Conservation (phyloP, 805 yeast genomes). For the Candida silvicultrix region DNA sequence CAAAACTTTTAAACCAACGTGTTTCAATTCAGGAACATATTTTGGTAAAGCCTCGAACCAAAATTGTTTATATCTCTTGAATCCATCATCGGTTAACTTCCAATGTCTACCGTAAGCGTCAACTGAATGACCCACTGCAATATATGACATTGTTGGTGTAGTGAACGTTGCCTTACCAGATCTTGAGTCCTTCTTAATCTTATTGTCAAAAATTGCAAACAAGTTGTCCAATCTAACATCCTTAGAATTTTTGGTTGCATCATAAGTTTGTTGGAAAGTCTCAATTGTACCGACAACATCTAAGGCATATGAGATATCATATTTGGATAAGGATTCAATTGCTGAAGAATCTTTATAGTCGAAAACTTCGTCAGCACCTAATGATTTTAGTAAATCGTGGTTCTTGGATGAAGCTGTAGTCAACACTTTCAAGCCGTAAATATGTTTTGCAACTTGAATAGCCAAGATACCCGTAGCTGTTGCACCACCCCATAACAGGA, state of each 20-base stretch:
- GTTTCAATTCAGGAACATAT: conserved; percentile 21
- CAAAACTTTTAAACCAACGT: conserved; percentile 27
- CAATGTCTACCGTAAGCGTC: conserved; percentile 23
- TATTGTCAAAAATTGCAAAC: conserved; percentile 21
- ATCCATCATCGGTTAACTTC: conserved; percentile 22
- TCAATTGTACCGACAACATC: conserved; percentile 28
- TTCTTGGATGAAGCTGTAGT: conserved; percentile 47
- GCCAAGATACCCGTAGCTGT: conserved; percentile 53
- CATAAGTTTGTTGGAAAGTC: conserved; percentile 28
- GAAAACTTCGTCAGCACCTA: conserved; percentile 46
- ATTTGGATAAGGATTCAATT: conserved; percentile 24
- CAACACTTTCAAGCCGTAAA: conserved; percentile 35
- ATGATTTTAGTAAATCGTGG: conserved; percentile 30
- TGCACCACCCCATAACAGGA: conserved; percentile 65
- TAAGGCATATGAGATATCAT: conserved; percentile 24
- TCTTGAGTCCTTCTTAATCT: conserved; percentile 24
- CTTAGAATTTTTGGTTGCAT: conserved; percentile 26
- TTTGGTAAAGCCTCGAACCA: conserved; percentile 22
- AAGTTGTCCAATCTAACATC: conserved; percentile 31
- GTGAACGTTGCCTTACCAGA: conserved; percentile 27
- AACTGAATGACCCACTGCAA: conserved; percentile 30
- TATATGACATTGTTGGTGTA: conserved; percentile 32
- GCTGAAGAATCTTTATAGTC: conserved; percentile 46
- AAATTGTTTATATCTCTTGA: conserved; percentile 21
- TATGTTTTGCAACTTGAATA: conserved; percentile 51